phyloP scores from a whole-genome alignment of 345 rosid species.

The Acer saccharum region DNA sequence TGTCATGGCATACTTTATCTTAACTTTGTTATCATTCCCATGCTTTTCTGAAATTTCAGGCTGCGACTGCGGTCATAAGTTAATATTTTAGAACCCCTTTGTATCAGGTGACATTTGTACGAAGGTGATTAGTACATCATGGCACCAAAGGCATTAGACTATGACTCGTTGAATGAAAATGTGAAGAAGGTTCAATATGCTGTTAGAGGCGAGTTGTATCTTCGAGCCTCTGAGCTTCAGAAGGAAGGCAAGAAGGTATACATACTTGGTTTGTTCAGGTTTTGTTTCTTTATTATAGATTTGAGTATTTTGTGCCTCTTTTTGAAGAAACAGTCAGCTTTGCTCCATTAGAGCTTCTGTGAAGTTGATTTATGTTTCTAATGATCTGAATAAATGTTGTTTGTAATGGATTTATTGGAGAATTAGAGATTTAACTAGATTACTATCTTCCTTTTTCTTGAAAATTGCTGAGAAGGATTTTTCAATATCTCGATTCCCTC shows the following conservation, averaged over 20 bases:
- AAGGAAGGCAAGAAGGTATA: slow-evolving; percentile 97
- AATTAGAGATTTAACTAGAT: background rate
- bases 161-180: slow-evolving; percentile 77
- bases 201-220: slow-evolving; percentile 94
- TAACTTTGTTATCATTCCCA: background rate
- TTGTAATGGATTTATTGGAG: background rate
- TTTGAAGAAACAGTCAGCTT: background rate
- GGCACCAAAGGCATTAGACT: slow-evolving; percentile 73
- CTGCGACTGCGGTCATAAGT: background rate
- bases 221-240: slow-evolving; percentile 99
- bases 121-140: slow-evolving; percentile 39
- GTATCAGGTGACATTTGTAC: slow-evolving; percentile 9
- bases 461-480: background rate
- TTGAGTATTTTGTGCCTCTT: background rate
- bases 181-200: slow-evolving; percentile 97
- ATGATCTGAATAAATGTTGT: background rate
- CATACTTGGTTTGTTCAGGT: background rate
- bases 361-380: background rate
- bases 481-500: background rate
- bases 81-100: background rate
- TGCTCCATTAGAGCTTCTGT: background rate
- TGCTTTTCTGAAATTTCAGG: slow-evolving; percentile 13
- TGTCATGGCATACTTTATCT: background rate
- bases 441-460: slow-evolving; percentile 11
- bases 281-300: background rate